Base-by-base conservation (phyloP, 768 basidiomycete genomes). In the Mycena rebaudengoi region DNA sequence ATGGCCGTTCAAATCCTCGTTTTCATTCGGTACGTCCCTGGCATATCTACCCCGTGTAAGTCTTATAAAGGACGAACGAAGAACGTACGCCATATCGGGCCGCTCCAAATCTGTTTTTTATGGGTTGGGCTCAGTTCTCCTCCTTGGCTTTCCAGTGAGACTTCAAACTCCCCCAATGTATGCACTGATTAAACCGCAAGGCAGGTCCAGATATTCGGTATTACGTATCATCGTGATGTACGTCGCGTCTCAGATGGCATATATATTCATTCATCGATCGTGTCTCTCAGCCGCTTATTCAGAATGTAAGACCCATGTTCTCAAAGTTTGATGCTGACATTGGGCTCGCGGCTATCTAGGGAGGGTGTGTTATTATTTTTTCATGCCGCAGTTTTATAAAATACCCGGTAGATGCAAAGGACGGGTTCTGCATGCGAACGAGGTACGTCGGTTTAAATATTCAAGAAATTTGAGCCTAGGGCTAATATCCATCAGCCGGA, bases 41-140 rank as follows among this genome's bases (percentile, higher is more conserved):
- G 40, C 37, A 21, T 13, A 32, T 21, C 23, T 23, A 26, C n/a
- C 13, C 13, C 12, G 4, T 3, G 48, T 28, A 2, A 35, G 18
- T 35, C 50, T 60, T 18, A 52, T 20, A 23, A 3, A 7, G 10
- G n/a, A 5, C 35, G 25, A n/a, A n/a, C n/a, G n/a, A n/a, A 64
- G 62, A 23, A 64, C 55, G 6, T 64, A 52, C 33, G 62, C 62
- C 2, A 64, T 64, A 44, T 64, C 55, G n/a, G 62, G 62, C 12
- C 62, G 35, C 29, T 50, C 62, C 7, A 43, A 23, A 37, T 23
- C 11, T 10, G 55, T 51, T 7, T 46, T 20, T 11, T 57, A 37
- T 39, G 55, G 55, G 16, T 26, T 64, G 41, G 56, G 62, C 21
- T 16, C 49, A 20, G 33, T 57, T n/a, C 35, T 57, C 26, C 23